phyloP scores from a whole-genome alignment of 192 early-diverging fungal genomes.

The Lobosporangium transversale region DNA sequence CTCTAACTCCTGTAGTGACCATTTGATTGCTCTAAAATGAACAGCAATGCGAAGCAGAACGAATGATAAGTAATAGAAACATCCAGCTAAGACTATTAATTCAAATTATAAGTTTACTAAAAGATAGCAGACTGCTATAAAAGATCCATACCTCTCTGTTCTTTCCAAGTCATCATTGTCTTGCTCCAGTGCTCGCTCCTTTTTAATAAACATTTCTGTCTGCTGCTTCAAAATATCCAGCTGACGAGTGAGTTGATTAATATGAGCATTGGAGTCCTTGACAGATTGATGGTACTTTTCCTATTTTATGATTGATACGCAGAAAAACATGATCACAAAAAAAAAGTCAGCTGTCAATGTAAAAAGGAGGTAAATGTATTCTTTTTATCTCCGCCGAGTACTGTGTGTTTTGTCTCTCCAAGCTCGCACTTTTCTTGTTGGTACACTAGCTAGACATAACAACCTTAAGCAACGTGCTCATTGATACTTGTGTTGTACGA shows the following conservation, averaged over 20 bases:
- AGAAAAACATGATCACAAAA: background rate
- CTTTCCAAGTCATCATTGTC: constrained; percentile 84
- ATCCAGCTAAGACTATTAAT: no score
- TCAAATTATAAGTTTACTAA: no score
- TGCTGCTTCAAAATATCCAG: constrained; percentile 76
- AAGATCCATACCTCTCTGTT: constrained; percentile 61
- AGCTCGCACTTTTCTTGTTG: no score
- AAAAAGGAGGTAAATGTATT: constrained; percentile 7
- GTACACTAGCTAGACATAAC: no score
- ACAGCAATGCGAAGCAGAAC: no score
- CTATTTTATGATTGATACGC: constrained; percentile 26
- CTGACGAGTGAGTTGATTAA: constrained; percentile 78
- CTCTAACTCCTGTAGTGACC: constrained; percentile 75
- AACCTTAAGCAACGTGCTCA: no score
- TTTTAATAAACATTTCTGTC: constrained; percentile 75
- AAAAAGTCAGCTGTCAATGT: constrained; percentile 4
- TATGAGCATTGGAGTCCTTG: constrained; percentile 71
- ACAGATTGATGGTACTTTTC: constrained; percentile 71
- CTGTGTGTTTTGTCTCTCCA: no score
- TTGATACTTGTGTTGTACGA: no score
- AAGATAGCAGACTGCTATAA: no score
- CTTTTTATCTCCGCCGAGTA: no score
- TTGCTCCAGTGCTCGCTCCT: constrained; percentile 78
- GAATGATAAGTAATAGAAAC: no score
- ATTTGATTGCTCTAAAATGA: constrained; percentile 68